phyloP scores from a whole-genome alignment of 805 yeast species.

The Lachancea quebecensis region DNA sequence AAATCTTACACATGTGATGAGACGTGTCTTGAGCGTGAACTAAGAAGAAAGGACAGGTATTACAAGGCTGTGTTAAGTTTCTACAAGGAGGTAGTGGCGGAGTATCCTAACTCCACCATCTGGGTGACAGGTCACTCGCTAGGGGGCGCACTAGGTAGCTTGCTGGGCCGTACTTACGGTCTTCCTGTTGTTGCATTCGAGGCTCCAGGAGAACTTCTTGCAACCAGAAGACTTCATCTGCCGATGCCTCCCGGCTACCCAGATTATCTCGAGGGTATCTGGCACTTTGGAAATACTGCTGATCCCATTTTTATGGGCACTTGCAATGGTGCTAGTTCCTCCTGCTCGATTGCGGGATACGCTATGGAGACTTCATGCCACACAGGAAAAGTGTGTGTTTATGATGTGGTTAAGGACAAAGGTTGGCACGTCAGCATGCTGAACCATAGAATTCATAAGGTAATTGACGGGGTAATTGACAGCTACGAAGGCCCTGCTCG shows the following conservation, averaged over 20 bases:
- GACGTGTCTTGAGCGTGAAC: conserved; percentile 71
- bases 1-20: conserved; percentile 83
- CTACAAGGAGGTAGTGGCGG: conserved; percentile 57
- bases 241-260: conserved; percentile 93
- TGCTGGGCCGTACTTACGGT: conserved; percentile 85
- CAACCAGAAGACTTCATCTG: conserved; percentile 75
- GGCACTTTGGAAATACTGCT: conserved; percentile 96
- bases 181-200: conserved; percentile 85
- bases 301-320: conserved; percentile 97
- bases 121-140: conserved; percentile 96
- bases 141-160: conserved; percentile 79
- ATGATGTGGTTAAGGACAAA: conserved; percentile 79
- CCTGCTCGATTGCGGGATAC: conserved; percentile 88
- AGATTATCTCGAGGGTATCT: conserved; percentile 66
- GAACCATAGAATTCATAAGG: conserved; percentile 86
- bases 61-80: conserved; percentile 74
- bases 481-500: conserved; percentile 70
- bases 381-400: conserved; percentile 78
- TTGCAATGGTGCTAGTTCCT: conserved; percentile 86
- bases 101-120: conserved; percentile 65
- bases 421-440: conserved; percentile 89
- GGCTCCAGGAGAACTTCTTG: conserved; percentile 86
- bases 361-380: conserved; percentile 97
- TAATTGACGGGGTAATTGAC: conserved; percentile 71
- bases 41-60: conserved; percentile 69